Conservation (phyloP, 1,139 yeast genomes). For the Oligophagozyma castellii region DNA sequence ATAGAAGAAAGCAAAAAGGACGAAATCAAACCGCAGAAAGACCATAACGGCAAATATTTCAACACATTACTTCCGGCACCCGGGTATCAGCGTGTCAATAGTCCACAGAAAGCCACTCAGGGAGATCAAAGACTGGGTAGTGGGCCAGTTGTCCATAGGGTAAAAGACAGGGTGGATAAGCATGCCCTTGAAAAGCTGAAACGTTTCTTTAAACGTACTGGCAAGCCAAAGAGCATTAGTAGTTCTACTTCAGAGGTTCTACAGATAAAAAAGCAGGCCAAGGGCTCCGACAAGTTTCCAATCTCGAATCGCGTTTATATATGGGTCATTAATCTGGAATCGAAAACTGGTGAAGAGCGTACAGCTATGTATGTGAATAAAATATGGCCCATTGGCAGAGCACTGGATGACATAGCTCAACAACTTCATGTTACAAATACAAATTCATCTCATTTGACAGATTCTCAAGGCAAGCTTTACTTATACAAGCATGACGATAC, state of each 20-base stretch:
- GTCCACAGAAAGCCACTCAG: no score
- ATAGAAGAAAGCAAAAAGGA: slow-evolving; percentile 6
- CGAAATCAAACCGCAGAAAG: slow-evolving; percentile 2
- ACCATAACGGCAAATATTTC: slow-evolving; percentile 17
- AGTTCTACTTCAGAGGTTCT: slow-evolving; percentile 25
- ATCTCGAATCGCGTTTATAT: slow-evolving; percentile 46
- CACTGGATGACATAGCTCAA: slow-evolving; percentile 54
- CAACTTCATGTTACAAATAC: slow-evolving; percentile 38
- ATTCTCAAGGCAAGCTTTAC: slow-evolving; percentile 25
- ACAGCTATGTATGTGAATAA: slow-evolving; percentile 21
- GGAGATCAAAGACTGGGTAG: no score
- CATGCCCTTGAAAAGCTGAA: slow-evolving; percentile 35
- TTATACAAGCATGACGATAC: slow-evolving; percentile 22
- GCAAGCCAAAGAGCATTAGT: slow-evolving; percentile 4
- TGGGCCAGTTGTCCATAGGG: no score
- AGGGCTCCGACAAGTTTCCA: slow-evolving; percentile 53
- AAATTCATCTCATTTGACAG: slow-evolving; percentile 29
- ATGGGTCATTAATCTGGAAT: slow-evolving; percentile 41
- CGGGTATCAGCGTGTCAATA: no score
- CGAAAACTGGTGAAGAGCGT: slow-evolving; percentile 20
- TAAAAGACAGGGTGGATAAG: no score
- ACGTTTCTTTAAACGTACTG: slow-evolving; percentile 3
- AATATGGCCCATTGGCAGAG: slow-evolving; percentile 64
- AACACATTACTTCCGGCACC: slow-evolving; percentile 44
- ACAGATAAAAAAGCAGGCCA: slow-evolving; percentile 39